Evolutionary conservation across 2,329 filamentous ascomycete species (phyloP), one percentile per base, ranked within the genome.

Genomic region (Pseudogymnoascus sp.): DNA sequence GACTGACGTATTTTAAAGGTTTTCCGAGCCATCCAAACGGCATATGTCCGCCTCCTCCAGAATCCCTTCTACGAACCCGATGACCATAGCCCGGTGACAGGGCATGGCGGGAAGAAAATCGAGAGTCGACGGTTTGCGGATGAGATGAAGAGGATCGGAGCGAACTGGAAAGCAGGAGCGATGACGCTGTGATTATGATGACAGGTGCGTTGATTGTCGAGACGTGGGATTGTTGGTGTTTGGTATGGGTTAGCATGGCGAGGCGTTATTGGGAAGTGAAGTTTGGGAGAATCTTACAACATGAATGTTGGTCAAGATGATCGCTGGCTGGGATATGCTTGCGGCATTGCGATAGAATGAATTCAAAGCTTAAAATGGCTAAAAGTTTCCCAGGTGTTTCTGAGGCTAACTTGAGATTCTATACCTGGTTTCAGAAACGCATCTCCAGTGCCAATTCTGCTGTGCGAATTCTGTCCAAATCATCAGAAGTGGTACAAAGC

Each of bases 31-130:
- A 84, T 99, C 75, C 94, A 97, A 76, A 87, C 83, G n/a, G 92
- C 93, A 30, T 99, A 97, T 70, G 89, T 97, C 62, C 80, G 85
- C 64, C 78, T 99, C 59, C 77, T 97, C 66, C 88, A 96, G 75
- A 97, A 99, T 70, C 93, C 93, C 0, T 99, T 99, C 75, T 97
- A 92, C 74, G 86, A 88, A 54, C 93, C 93, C 8, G 92, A 97
- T 71, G 89, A 93, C 69, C 86, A 92, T 73, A 82, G 82, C 65
- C 88, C 88, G 57, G 72, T 77, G 3, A 74, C 74, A 0, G 82
- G 80, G 0, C 73, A 74, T 25, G 79, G 80, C 0, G 83, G 83
- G 2, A 82, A 86, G 72, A 86, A 87, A 71, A 97, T 97, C 66
- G 88, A 85, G 59, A 96, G 92, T 73, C 84, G 82, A 67, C 86